Conservation (phyloP, 73 alveolate genomes). For the Tetrahymena borealis region DNA sequence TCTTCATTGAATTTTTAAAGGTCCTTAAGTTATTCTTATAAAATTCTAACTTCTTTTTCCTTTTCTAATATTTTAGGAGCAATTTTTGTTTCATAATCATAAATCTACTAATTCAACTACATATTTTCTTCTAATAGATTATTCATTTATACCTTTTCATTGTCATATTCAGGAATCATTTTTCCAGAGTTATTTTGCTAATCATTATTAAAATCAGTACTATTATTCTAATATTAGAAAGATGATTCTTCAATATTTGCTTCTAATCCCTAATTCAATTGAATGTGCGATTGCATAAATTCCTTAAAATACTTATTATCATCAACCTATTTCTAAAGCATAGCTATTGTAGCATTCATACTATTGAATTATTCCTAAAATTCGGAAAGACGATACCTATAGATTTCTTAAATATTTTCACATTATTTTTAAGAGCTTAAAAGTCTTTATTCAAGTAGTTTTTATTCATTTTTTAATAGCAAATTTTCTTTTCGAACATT, state of each 20-base stretch:
- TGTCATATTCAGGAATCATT: background rate
- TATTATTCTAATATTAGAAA: background rate
- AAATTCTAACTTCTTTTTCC: background rate
- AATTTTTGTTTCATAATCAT: background rate
- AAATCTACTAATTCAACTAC: background rate
- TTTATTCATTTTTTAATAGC: background rate
- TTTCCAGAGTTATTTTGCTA: background rate
- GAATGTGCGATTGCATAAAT: background rate
- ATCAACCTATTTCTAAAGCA: background rate
- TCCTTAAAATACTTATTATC: background rate
- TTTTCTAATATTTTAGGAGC: background rate
- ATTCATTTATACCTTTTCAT: background rate
- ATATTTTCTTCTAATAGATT: background rate
- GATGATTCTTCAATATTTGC: background rate
- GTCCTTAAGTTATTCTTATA: background rate
- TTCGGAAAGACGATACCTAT: background rate
- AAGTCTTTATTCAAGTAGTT: background rate
- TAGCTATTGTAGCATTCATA: background rate
- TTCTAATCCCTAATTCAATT: background rate
- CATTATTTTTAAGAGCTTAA: background rate
- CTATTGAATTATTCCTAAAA: background rate
- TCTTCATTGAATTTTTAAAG: background rate
- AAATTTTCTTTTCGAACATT: background rate
- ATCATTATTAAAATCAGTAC: background rate
- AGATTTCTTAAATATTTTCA: background rate